Evolutionary conservation across 2,329 filamentous ascomycete genomes (phyloP).

Genomic region (Colletotrichum magnum): DNA sequence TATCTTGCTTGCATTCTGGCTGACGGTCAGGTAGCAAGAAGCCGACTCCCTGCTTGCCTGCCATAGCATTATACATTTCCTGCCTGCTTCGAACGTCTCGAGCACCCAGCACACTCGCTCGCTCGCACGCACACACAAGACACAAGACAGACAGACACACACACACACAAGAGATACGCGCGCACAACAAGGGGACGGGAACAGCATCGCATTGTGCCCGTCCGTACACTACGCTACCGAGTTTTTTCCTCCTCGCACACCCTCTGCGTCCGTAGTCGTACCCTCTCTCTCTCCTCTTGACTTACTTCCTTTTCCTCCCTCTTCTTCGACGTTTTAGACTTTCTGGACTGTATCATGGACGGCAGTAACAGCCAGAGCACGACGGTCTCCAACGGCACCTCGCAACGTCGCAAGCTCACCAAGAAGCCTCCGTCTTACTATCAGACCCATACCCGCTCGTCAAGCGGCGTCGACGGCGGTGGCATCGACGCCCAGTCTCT

Average conservation of each 20-base stretch:
- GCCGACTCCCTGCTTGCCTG: no score
- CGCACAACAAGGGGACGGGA: constrained; percentile 14
- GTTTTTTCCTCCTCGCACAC: constrained; percentile 42
- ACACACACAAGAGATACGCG: constrained; percentile 3
- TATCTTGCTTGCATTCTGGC: no score
- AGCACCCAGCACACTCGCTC: background rate
- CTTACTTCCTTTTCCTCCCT: constrained; percentile 5
- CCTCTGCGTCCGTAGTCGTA: constrained; percentile 32
- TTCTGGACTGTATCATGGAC: constrained; percentile 59
- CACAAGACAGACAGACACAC: constrained; percentile 5
- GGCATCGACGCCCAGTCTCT: constrained; percentile 70
- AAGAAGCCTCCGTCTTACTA: constrained; percentile 72
- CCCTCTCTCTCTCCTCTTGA: constrained; percentile 30
- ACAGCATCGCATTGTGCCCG: constrained; percentile 29
- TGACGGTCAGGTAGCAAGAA: no score
- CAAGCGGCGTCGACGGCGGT: constrained; percentile 66
- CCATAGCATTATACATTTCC: background rate
- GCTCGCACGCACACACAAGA: background rate
- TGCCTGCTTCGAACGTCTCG: background rate
- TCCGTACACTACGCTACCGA: constrained; percentile 4
- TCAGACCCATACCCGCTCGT: constrained; percentile 58
- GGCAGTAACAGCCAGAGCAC: constrained; percentile 51
- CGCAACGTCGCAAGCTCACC: constrained; percentile 72
- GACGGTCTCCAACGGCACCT: constrained; percentile 59
- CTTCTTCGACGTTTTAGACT: constrained; percentile 42